Conservation (phyloP, 2,329 filamentous ascomycete genomes). For the Fusarium longipes region DNA sequence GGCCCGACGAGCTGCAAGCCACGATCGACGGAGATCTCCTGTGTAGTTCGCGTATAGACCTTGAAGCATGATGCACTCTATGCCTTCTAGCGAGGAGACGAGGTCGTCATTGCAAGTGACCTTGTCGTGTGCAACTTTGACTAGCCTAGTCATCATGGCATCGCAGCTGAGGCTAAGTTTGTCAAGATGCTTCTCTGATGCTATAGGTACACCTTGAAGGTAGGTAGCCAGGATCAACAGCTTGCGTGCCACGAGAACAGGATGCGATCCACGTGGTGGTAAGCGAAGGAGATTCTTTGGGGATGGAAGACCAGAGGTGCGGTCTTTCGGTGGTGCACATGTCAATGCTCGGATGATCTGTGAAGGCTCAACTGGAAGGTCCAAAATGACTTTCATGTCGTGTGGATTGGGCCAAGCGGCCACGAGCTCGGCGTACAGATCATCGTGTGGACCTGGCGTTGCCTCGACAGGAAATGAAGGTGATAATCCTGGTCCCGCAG, state of each 20-base stretch:
- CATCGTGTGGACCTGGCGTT: constrained; percentile 21
- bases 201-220: constrained; percentile 49
- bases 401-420: constrained; percentile 53
- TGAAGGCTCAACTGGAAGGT: constrained; percentile 47
- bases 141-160: constrained; percentile 41
- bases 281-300: constrained; percentile 48
- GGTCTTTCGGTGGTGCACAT: constrained; percentile 42
- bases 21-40: constrained; percentile 59
- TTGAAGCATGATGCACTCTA: constrained; percentile 64
- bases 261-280: constrained; percentile 47
- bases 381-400: constrained; percentile 53
- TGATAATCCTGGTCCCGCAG: neutral
- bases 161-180: constrained; percentile 28
- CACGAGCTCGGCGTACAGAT: constrained; percentile 49
- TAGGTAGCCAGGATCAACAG: constrained; percentile 54
- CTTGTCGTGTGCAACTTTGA: constrained; percentile 48
- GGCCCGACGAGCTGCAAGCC: constrained; percentile 58
- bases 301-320: constrained; percentile 24
- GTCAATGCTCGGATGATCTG: constrained; percentile 52
- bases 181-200: neutral
- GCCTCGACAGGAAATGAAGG: neutral
- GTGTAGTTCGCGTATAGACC: constrained; percentile 59
- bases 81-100: constrained; percentile 57
- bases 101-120: constrained; percentile 62
- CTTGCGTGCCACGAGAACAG: constrained; percentile 56